These are phyloP conservation scores for Coelastrella sp. DNA, from an alignment of 139 green algal genomes.

Conservation along the genomic window DNA sequence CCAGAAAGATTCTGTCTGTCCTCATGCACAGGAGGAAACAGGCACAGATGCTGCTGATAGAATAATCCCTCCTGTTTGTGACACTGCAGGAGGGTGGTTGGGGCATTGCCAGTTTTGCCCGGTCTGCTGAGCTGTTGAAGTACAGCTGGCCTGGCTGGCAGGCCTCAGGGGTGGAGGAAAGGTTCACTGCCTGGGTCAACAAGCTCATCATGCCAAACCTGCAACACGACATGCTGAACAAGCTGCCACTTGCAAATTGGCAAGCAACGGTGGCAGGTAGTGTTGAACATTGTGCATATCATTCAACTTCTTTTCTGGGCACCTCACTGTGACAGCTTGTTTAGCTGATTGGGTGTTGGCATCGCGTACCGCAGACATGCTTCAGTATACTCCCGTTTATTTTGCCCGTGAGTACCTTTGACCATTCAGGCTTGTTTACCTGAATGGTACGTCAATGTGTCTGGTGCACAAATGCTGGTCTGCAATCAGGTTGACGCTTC, in stretches of 20 bases:
- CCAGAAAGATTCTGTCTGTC: neutral
- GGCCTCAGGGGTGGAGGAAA: neutral
- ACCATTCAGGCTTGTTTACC: too few species aligned
- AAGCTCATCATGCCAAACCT: conserved; percentile 35
- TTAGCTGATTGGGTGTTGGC: neutral
- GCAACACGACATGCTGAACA: neutral
- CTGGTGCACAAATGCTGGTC: too few species aligned
- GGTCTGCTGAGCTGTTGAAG: conserved; percentile 47
- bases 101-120: conserved; percentile 33
- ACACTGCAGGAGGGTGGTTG: conserved; percentile 39
- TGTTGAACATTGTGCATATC: neutral
- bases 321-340: neutral
- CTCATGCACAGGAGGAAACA: neutral
- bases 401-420: too few species aligned
- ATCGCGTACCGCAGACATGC: neutral
- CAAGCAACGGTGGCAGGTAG: conserved; percentile 31
- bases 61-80: neutral
- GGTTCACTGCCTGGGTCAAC: conserved; percentile 29
- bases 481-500: too few species aligned
- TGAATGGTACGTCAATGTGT: too few species aligned
- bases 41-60: neutral
- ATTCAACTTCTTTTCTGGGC: neutral
- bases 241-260: conserved; percentile 41
- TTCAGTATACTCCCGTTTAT: too few species aligned
- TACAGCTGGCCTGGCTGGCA: conserved; percentile 36